phyloP scores from a whole-genome alignment of 768 basidiomycete species.

The Naganishia friedmannii region DNA sequence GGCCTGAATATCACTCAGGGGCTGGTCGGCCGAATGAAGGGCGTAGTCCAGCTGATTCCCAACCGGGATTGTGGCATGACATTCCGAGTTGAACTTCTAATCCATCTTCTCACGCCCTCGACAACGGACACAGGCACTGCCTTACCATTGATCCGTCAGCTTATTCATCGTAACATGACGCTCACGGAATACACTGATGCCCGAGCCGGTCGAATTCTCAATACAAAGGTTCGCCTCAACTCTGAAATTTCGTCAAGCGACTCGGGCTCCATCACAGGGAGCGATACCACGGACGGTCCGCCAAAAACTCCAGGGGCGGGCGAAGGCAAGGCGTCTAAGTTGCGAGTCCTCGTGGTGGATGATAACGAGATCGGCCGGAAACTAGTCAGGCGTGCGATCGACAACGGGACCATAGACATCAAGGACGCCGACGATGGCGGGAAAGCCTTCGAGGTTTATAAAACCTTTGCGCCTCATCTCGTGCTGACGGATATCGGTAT shows the following conservation, averaged over 20 bases:
- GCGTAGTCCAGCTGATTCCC: constrained; percentile 31
- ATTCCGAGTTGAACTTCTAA: constrained; percentile 1
- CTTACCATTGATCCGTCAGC: not conserved
- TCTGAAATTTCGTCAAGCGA: not conserved
- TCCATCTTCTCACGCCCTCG: not conserved
- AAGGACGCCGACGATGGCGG: constrained; percentile 35
- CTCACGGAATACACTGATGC: constrained; percentile 1
- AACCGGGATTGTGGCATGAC: constrained; percentile 11
- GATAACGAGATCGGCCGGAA: constrained; percentile 39
- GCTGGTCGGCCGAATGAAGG: constrained; percentile 34
- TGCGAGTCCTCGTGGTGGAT: constrained; percentile 40
- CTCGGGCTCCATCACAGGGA: not conserved
- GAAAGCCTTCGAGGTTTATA: constrained; percentile 36
- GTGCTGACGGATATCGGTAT: constrained; percentile 45
- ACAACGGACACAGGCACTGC: not conserved
- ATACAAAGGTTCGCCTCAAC: not conserved
- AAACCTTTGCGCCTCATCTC: constrained; percentile 35
- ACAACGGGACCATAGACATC: constrained; percentile 7
- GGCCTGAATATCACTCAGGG: constrained; percentile 41
- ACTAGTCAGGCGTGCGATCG: constrained; percentile 26
- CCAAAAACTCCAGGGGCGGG: not conserved
- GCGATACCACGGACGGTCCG: not conserved
- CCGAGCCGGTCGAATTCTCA: not conserved
- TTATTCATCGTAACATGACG: constrained; percentile 11
- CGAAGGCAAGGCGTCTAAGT: not conserved